These are phyloP conservation scores for Cryptococcus floricola DNA, from an alignment of 1,284 basidiomycete genomes.

Conservation along the genomic window DNA sequence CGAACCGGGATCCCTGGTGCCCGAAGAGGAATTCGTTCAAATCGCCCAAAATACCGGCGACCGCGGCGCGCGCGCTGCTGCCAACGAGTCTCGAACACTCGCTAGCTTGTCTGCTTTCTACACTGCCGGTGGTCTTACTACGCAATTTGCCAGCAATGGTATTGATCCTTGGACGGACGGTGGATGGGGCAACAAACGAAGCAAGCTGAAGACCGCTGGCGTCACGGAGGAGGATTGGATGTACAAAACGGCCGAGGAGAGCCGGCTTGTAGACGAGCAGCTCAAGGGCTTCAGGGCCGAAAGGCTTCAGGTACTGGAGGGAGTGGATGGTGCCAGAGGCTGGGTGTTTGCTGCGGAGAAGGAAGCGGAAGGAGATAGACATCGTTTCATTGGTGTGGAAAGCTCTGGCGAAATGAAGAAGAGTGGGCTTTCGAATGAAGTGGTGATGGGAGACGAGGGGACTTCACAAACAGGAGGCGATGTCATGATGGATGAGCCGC, in stretches of 20 bases:
- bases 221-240: slow-evolving; percentile 87
- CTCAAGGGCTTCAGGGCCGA: slow-evolving; percentile 63
- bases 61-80: slow-evolving; percentile 30
- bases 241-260: slow-evolving; percentile 65
- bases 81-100: slow-evolving; percentile 32
- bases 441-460: slow-evolving; percentile 10
- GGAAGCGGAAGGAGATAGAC: neutral
- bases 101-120: slow-evolving; percentile 56
- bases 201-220: slow-evolving; percentile 56
- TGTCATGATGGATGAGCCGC: neutral
- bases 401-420: neutral
- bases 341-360: slow-evolving; percentile 35
- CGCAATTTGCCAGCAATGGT: slow-evolving; percentile 74
- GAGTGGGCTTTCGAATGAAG: slow-evolving; percentile 16
- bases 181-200: slow-evolving; percentile 61
- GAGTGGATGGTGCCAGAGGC: slow-evolving; percentile 25
- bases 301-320: slow-evolving; percentile 53
- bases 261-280: slow-evolving; percentile 60
- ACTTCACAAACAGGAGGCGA: neutral
- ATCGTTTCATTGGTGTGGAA: neutral
- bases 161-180: slow-evolving; percentile 80
- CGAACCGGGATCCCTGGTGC: slow-evolving; percentile 69
- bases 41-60: slow-evolving; percentile 29
- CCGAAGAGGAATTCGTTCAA: slow-evolving; percentile 60
- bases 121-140: slow-evolving; percentile 77